Evolutionary conservation across 345 rosid species (phyloP).

Genomic region (Ricinus communis): DNA sequence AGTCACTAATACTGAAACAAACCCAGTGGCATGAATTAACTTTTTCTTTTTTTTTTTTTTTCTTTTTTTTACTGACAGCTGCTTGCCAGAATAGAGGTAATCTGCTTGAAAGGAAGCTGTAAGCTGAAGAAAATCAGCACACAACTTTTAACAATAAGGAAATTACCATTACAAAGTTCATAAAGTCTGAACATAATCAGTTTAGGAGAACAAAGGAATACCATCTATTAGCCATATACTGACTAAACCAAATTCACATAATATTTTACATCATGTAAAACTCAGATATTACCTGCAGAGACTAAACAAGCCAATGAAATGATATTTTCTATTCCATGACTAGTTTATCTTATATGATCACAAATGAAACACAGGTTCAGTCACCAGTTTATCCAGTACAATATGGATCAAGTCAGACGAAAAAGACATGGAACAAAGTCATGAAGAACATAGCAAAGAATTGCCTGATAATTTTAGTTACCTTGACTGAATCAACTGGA

Average conservation of each 20-base stretch:
- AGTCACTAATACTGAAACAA: background rate
- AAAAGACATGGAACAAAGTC: background rate
- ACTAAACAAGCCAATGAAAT: background rate
- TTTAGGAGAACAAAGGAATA: background rate
- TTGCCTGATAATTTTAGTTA: conserved; percentile 22
- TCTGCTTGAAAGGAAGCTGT: no score
- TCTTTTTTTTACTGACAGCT: no score
- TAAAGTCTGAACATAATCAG: background rate
- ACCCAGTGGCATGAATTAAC: no score
- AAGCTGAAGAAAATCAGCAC: no score
- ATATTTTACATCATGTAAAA: conserved; percentile 1
- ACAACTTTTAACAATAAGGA: no score
- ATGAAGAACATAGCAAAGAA: no score
- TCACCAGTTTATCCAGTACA: background rate
- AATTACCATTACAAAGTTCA: background rate
- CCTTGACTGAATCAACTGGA: conserved; percentile 83
- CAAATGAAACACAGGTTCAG: background rate
- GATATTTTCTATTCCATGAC: background rate
- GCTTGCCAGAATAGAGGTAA: no score
- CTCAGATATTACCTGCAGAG: background rate
- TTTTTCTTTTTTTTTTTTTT: no score
- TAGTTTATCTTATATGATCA: background rate
- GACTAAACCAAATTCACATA: background rate
- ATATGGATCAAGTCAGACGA: background rate
- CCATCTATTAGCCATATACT: background rate